Evolutionary conservation across 2,329 filamentous ascomycete genomes (phyloP), one percentile per base, ranked within the genome.

Genomic region (Nemania abortiva): DNA sequence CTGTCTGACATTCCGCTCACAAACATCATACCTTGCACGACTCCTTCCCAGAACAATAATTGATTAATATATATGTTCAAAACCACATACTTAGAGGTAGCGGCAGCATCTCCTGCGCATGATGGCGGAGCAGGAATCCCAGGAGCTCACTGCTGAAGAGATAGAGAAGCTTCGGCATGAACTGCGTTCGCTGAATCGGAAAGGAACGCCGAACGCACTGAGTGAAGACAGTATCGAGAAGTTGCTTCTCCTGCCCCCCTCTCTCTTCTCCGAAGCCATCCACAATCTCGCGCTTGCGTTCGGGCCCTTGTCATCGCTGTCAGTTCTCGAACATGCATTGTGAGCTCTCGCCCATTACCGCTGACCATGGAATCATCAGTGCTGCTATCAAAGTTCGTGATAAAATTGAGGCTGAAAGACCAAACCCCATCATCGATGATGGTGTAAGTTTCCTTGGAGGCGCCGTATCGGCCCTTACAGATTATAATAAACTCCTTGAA

Each of bases 401-500:
- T 42, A 37, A 57, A 10, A 6, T 20, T 22, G 42, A 45, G 18
- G 39, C 54, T 42, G 49, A 50, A 57, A n/a, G 18, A 11, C 49
- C 52, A 42, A 59, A 61, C 22, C 34, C 59, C 42, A 54, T 69
- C 37, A 10, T 60, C 24, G 34, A 66, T 50, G 66, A 69, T 55
- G 66, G 61, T 2, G 50, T 3, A 27, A 63, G 52, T 39, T 39
- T 60, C n/a, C 15, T 70, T 18, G 56, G 65, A 55, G 55, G 60
- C n/a, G 55, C 64, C 20, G 11, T 66, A 13, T 9, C 18, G 15
- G 54, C 55, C 11, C 31, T 72, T 27, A 45, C n/a, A 7, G 37
- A 37, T 24, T 70, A 72, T 42, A 72, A 72, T 59, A 55, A 53
- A n/a, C 54, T 72, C n/a, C 65, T 72, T 6, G 63, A 69, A 24